Conservation (phyloP, 2,329 filamentous ascomycete genomes). For the Xylaria sp. region DNA sequence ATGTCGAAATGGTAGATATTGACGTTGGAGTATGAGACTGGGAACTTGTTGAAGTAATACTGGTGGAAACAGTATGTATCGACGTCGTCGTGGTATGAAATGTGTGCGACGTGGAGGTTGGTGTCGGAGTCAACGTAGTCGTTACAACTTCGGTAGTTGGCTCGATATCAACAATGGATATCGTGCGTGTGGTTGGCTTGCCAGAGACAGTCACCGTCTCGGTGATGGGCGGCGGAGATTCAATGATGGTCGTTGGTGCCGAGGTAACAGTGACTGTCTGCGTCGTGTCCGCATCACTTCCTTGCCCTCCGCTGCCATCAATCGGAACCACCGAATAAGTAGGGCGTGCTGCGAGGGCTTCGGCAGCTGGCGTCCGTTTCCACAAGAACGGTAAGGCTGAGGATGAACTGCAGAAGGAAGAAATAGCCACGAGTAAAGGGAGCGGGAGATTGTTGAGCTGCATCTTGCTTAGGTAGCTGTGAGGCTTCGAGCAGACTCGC, state of each 20-base stretch:
- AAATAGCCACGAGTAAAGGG: constrained; percentile 44
- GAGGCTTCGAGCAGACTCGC: neutral
- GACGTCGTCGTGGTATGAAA: constrained; percentile 8
- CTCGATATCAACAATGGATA: constrained; percentile 49
- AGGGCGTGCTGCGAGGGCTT: constrained; percentile 46
- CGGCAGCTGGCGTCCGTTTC: constrained; percentile 33
- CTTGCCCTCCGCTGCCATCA: constrained; percentile 47
- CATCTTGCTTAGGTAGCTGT: constrained; percentile 46
- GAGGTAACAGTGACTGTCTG: constrained; percentile 51
- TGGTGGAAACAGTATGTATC: constrained; percentile 3
- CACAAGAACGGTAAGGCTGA: constrained; percentile 48
- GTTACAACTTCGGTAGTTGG: constrained; percentile 40
- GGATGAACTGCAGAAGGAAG: constrained; percentile 40
- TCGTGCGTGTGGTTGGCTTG: constrained; percentile 37
- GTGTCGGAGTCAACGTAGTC: constrained; percentile 35
- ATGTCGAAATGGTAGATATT: constrained; percentile 6
- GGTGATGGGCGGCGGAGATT: constrained; percentile 47
- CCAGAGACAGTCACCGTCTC: constrained; percentile 46
- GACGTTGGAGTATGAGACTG: constrained; percentile 10
- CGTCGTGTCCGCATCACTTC: constrained; percentile 35
- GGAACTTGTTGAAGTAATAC: neutral
- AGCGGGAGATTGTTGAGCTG: constrained; percentile 42
- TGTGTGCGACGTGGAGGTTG: constrained; percentile 17
- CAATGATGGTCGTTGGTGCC: constrained; percentile 51
- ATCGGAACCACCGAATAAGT: constrained; percentile 55